These are phyloP conservation scores for Solanum boliviense DNA, from an alignment of 257 asterid genomes.

Conservation along the genomic window DNA sequence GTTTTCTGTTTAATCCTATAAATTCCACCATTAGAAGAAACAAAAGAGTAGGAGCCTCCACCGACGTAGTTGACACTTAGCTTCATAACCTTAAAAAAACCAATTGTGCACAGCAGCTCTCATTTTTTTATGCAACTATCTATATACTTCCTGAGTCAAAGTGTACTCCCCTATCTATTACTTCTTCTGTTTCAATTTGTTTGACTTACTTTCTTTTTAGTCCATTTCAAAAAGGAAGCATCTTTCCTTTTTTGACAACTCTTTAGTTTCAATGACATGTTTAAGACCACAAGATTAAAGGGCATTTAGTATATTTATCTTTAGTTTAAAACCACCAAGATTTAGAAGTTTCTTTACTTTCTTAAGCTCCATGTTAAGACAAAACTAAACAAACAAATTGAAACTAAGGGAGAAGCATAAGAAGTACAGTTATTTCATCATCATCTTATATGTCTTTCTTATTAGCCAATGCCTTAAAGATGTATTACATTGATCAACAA, in stretches of 20 bases:
- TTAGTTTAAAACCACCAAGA: neutral
- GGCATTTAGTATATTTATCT: neutral
- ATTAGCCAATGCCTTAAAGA: neutral
- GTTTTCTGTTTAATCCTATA: neutral
- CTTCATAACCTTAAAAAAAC: neutral
- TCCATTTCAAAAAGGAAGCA: neutral
- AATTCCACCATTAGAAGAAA: neutral
- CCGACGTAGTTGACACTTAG: neutral
- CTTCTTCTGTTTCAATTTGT: neutral
- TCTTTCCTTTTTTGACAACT: neutral
- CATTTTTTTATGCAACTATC: neutral
- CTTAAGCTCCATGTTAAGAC: neutral
- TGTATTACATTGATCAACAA: neutral
- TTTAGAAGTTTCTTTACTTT: neutral
- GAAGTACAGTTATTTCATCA: neutral
- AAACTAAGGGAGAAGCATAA: neutral
- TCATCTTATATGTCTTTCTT: neutral
- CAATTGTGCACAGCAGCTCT: neutral
- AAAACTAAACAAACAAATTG: neutral
- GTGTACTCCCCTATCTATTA: neutral
- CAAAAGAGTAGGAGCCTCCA: neutral
- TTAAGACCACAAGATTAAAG: neutral
- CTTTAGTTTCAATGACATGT: neutral
- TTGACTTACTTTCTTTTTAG: neutral
- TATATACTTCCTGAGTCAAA: neutral